Evolutionary conservation across 2,329 filamentous ascomycete genomes (phyloP), one percentile per base, ranked within the genome.

Genomic region (Talaromyces sp.): DNA sequence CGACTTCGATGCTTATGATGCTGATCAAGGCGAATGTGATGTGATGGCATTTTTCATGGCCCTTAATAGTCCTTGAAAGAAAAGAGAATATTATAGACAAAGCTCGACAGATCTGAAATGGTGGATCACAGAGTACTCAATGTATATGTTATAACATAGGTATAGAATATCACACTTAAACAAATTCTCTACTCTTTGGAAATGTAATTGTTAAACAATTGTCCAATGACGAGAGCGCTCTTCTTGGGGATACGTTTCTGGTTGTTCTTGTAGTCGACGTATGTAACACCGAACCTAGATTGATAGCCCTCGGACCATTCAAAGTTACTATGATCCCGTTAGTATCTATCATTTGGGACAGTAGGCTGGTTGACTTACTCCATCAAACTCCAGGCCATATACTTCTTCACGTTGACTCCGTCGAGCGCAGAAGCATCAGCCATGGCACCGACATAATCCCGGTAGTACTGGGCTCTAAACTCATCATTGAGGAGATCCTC

Each of bases 301-400:
- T 91, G 88, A 72, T 93, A 96, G 11, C 91, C 91, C 74, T 96
- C 91, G n/a, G 91, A 90, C 90, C 90, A 93, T 77, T 93, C 91
- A 70, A 93, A 93, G 80, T 93, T 93, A 77, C 83, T 85, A 6
- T 70, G 2, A 16, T 23, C 2, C 1, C 3, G 18, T 54, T 54
- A 54, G 50, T 18, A 23, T 54, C 5, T 16, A 5, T 28, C 44
- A 28, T 1, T 12, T 16, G 7, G 28, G 31, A 12, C 6, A 33
- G 25, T 4, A 23, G 23, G 23, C 14, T 25, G 54, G 18, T 40
- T 8, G 5, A 81, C 82, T 75, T 79, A 86, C 83, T 96, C 92
- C 84, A 96, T 85, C 67, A 96, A 82, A 74, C 88, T 92, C 91
- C 92, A 96, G 16, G 89, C 91, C 80, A 93, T 86, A 77, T 95